phyloP scores from a whole-genome alignment of 75 land plant genomes.

The Pinus taeda region DNA sequence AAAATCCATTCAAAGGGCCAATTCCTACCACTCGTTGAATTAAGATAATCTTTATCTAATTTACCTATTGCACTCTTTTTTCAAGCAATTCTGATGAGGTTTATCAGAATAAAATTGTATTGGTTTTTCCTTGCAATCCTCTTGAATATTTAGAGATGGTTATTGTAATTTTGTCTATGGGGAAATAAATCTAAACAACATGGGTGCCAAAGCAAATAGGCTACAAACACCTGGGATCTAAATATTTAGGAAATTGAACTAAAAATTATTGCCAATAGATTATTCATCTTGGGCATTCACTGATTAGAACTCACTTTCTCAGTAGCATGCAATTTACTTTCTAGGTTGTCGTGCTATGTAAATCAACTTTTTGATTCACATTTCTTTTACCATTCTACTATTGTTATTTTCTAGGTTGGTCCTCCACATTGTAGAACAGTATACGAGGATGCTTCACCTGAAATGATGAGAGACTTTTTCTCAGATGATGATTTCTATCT shows the following conservation, averaged over 20 bases:
- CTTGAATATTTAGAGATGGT: not conserved
- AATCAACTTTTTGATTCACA: too few relatives aligned
- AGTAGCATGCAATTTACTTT: too few relatives aligned
- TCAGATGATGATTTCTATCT: conserved; percentile 89
- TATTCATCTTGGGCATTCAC: not conserved
- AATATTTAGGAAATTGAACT: not conserved
- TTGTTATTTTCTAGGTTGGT: conserved; percentile 45
- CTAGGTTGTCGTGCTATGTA: too few relatives aligned
- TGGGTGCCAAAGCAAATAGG: not conserved
- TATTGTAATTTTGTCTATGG: not conserved
- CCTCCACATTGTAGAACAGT: conserved; percentile 87
- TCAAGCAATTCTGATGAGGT: not conserved
- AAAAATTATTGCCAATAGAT: not conserved
- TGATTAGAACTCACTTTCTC: too few relatives aligned
- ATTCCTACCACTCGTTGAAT: too few relatives aligned
- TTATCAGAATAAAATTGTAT: too few relatives aligned
- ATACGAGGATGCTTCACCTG: conserved; percentile 73
- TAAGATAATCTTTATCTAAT: too few relatives aligned
- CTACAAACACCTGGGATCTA: not conserved
- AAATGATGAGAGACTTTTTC: conserved; percentile 82
- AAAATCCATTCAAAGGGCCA: too few relatives aligned
- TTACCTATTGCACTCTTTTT: too few relatives aligned
- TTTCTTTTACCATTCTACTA: too few relatives aligned
- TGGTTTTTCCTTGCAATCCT: too few relatives aligned
- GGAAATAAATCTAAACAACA: not conserved